Evolutionary conservation across 805 yeast genomes (phyloP).

Genomic region (Saccharomycopsis sp.): DNA sequence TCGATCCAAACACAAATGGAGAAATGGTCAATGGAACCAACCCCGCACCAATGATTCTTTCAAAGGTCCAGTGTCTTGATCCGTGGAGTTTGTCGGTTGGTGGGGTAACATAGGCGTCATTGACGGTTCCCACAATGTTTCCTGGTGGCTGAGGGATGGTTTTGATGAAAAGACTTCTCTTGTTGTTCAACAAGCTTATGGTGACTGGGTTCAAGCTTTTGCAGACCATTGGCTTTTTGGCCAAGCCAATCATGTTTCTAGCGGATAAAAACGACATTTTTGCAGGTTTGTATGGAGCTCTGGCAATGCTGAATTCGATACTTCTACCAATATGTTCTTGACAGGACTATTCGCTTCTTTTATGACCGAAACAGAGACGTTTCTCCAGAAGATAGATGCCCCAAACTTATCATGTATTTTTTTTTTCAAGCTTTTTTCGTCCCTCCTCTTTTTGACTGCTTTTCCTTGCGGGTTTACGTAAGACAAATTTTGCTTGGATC

Average conservation of each 20-base stretch:
- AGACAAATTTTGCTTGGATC: not conserved
- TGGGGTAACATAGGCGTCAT: conserved; percentile 77
- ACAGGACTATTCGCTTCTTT: no score
- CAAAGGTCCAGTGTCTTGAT: conserved; percentile 90
- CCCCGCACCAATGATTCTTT: conserved; percentile 60
- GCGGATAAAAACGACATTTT: not conserved
- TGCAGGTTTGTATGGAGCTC: not conserved
- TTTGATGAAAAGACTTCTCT: conserved; percentile 39
- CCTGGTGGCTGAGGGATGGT: conserved; percentile 83
- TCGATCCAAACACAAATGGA: conserved; percentile 72
- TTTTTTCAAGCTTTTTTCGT: not conserved
- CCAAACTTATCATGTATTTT: no score
- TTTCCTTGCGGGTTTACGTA: not conserved
- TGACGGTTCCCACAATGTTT: conserved; percentile 83
- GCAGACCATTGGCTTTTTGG: not conserved
- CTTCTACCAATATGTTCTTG: no score
- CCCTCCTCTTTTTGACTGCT: not conserved
- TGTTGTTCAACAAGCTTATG: conserved; percentile 8
- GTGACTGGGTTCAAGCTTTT: conserved; percentile 8
- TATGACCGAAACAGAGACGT: no score
- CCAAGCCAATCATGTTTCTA: not conserved
- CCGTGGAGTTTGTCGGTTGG: conserved; percentile 61
- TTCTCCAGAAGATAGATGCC: no score
- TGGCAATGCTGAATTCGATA: no score
- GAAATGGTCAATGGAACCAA: conserved; percentile 70